Conservation (phyloP, 345 rosid species). For the Conringia planisiliqua region DNA sequence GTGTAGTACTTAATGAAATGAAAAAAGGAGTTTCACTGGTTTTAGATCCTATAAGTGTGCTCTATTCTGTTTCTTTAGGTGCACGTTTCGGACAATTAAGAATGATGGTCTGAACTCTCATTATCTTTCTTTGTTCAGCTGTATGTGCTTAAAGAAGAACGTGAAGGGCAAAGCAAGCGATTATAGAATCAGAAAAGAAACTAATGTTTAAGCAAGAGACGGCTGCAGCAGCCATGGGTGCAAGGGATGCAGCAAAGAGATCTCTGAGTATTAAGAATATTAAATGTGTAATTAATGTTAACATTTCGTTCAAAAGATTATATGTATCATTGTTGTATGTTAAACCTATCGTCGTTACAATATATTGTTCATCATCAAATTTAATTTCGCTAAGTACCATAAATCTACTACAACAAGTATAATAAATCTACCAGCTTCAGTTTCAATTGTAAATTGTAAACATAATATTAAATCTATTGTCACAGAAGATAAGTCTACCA, state of each 20-base stretch:
- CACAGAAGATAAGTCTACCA: too few relatives aligned
- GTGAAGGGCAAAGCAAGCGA: constrained; percentile 71
- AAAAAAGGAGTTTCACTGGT: not conserved
- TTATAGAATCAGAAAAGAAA: constrained; percentile 82
- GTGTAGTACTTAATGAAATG: not conserved
- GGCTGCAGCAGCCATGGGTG: constrained; percentile 95
- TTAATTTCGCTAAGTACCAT: too few relatives aligned
- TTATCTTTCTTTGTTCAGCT: constrained; percentile 49
- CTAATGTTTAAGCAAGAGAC: constrained; percentile 94
- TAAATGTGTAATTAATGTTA: too few relatives aligned
- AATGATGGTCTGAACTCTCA: not conserved
- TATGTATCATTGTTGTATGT: too few relatives aligned
- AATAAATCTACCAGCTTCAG: too few relatives aligned
- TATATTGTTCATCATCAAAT: too few relatives aligned
- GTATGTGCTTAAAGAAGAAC: constrained; percentile 63
- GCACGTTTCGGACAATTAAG: not conserved
- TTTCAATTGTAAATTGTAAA: too few relatives aligned
- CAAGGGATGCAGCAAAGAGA: constrained; percentile 98
- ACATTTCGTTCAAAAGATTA: too few relatives aligned
- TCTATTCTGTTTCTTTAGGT: not conserved
- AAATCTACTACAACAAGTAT: too few relatives aligned
- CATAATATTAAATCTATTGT: too few relatives aligned
- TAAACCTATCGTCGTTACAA: too few relatives aligned
- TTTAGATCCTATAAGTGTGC: not conserved
- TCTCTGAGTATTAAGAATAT: too few relatives aligned